Base-by-base conservation (phyloP, 1,284 basidiomycete species). In the Tetrapyrgos nigripes region DNA sequence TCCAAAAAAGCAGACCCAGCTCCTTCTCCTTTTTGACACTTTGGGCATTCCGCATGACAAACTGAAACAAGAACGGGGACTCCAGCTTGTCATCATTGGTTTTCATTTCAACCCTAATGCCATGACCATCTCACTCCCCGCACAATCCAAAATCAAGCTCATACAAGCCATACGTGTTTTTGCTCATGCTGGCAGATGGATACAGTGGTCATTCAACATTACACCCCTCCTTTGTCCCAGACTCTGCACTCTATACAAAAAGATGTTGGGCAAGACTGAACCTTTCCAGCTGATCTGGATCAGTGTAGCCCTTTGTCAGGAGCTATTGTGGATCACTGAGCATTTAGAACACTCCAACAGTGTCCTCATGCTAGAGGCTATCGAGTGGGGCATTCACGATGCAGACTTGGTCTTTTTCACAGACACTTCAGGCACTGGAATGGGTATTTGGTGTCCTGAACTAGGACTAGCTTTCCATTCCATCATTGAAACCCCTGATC, bases 181-280 rank as follows among this genome's bases (percentile, higher is more conserved):
- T 33, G 14, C 29, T 10, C 46, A 48, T 8, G 57, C 61, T 11
- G 31, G 31, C 31, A 50, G 57, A 0, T 68, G 66, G 51, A 61
- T 71, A 11, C 75, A 75, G 48, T 78, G 75, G 75, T 65, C 61
- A 0, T 60, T 78, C 2, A 77, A 75, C 53, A 67, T 72, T 0
- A 67, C 57, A 21, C 73, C 74, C 0, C 45, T 73, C 0, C 45
- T 72, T 0, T 58, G 61, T 0, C 73, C 73, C 0, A 69, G 62
- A 0, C 61, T 75, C 0, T 62, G 27, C 5, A 61, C 62, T 0
- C 3, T 76, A 0, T 81, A 82, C 55, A 37, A 51, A 0, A 82
- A 82, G 58, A 73, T 73, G 0, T 11, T 48, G 0, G 75, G 73
- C 0, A 74, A 76, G 45, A n/a, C 28, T 0, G 9, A 54, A 0